Conservation (phyloP, 805 yeast genomes). For the Candida sonorensis region DNA sequence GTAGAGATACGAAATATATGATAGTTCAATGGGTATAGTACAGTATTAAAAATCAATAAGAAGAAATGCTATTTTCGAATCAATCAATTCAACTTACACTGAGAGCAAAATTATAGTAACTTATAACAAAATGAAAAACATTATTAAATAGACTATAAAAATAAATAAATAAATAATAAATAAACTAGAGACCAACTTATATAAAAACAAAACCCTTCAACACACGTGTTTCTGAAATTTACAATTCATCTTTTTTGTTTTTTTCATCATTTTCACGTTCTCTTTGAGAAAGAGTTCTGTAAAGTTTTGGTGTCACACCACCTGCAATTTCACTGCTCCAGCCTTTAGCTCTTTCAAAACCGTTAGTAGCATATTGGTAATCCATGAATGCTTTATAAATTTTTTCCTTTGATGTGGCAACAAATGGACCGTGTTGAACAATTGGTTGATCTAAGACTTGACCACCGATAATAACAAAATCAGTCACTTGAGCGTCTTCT, state of each 20-base stretch:
- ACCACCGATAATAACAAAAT: slow-evolving; percentile 74
- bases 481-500: slow-evolving; percentile 39
- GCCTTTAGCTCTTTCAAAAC: slow-evolving; percentile 58
- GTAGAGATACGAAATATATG: no score
- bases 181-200: no score
- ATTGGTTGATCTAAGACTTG: slow-evolving; percentile 64
- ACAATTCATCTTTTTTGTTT: slow-evolving; percentile 14
- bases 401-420: slow-evolving; percentile 60
- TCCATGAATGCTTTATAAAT: slow-evolving; percentile 66
- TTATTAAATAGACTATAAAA: no score
- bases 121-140: no score
- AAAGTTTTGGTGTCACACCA: slow-evolving; percentile 25
- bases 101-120: no score
- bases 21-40: no score
- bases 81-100: no score
- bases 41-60: no score
- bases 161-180: no score
- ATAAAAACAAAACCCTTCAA: no score
- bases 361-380: slow-evolving; percentile 62
- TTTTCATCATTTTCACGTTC: slow-evolving; percentile 4
- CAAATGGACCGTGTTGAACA: slow-evolving; percentile 90
- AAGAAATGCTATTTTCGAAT: no score
- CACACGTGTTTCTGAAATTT: not conserved
- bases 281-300: slow-evolving; percentile 18
- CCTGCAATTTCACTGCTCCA: slow-evolving; percentile 45